Base-by-base conservation (phyloP, 257 asterid species). In the Nicotiana tabacum region DNA sequence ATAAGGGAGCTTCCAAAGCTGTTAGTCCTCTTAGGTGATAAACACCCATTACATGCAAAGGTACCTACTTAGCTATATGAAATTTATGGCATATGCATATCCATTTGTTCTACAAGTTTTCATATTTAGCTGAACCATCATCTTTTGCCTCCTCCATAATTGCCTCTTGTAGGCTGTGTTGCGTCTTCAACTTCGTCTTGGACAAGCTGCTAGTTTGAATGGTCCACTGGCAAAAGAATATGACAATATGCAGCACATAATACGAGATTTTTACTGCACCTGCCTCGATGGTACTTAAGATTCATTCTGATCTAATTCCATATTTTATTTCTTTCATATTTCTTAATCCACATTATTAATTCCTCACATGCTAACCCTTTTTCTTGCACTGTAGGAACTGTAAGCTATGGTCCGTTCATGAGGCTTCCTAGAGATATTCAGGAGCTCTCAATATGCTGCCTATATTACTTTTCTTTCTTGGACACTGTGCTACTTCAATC, bases 361-460 rank as follows among this genome's bases (percentile, higher is more conserved):
- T 80, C 18, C 66, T 68, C 32, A 29, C 81, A 24, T 48, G 69
- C 9, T 78, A 53, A 60, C 70, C 51, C 55, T 6, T 37, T 35
- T 77, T 78, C 61, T 77, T 78, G 72, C 85, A 65, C 81, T 86
- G 83, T 83, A 89, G 86, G 80, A 82, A 82, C 66, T 81, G 56
- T 86, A 81, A 77, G 83, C 87, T 86, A 85, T 90, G 98, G 99
- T 82, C 98, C 99, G 67, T 94, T 96, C 91, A 67, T 82, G 67
- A 96, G 86, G 91, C 95, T 94, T 65, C 82, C 92, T 39, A 89
- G 86, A 83, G 98, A 93, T 84, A 82, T 91, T 83, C 98, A 96
- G 88, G 97, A 92, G 85, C 96, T 92, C 81, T 94, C 97, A 70
- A 81, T 96, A 30, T 92, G 92, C 87, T 94, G 98, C 89, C 88